A percentile compares a stretch with the other conserved stretches of the same genome.
These are phyloP conservation scores for Nigrograna mackinnonii DNA, from an alignment of 2,329 filamentous ascomycete genomes.

Conservation along the genomic window DNA sequence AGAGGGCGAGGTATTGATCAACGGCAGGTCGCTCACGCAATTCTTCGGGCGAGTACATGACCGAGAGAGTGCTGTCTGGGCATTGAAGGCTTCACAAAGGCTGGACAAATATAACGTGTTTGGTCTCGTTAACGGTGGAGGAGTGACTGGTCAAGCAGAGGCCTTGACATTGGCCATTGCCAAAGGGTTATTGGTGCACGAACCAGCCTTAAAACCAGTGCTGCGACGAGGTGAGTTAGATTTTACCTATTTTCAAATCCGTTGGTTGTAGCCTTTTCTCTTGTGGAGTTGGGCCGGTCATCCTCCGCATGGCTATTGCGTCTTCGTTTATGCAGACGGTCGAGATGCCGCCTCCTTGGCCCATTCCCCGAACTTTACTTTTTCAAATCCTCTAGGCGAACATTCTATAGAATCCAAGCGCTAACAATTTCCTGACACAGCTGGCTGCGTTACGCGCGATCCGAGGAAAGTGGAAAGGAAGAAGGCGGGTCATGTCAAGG, in stretches of 20 bases:
- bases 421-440: slow-evolving; percentile 62
- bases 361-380: too few species aligned
- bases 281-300: too few species aligned
- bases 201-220: slow-evolving; percentile 86
- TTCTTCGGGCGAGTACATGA: slow-evolving; percentile 89
- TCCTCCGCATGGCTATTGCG: too few species aligned
- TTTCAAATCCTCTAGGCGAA: background rate
- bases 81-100: slow-evolving; percentile 78
- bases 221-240: slow-evolving; percentile 79
- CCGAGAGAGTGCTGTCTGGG: slow-evolving; percentile 91
- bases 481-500: slow-evolving; percentile 95
- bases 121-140: slow-evolving; percentile 81
- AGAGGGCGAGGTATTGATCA: slow-evolving; percentile 85
- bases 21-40: slow-evolving; percentile 81
- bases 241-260: slow-evolving; percentile 5
- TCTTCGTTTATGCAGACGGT: too few species aligned
- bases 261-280: background rate
- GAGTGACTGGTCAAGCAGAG: slow-evolving; percentile 93
- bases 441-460: slow-evolving; percentile 90
- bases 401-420: slow-evolving; percentile 16
- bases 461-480: slow-evolving; percentile 93
- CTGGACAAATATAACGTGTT: slow-evolving; percentile 98
- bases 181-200: slow-evolving; percentile 86
- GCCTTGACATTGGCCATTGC: slow-evolving; percentile 88
- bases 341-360: too few species aligned